These are phyloP conservation scores for Leccinellum luteum DNA, from an alignment of 768 basidiomycete genomes.

Conservation along the genomic window DNA sequence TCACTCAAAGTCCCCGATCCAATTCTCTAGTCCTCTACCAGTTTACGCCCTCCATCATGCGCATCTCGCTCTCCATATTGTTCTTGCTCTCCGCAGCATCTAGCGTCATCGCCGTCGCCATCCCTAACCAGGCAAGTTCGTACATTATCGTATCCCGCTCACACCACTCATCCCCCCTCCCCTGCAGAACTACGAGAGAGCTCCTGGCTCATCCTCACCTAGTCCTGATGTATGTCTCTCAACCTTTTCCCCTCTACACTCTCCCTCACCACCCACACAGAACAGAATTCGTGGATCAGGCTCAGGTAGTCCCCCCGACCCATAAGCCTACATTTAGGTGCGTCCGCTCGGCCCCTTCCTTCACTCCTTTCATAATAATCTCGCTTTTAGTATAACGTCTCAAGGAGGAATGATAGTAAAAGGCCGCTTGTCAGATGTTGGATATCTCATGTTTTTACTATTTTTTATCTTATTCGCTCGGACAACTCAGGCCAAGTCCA, in stretches of 20 bases:
- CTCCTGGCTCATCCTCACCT: too few relatives aligned
- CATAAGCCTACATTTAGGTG: not conserved
- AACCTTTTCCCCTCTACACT: not conserved
- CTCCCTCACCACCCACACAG: not conserved
- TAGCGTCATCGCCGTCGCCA: conserved; percentile 5
- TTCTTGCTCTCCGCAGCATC: conserved; percentile 14
- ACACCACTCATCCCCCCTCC: not conserved
- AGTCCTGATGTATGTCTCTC: not conserved
- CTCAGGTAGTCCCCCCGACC: too few relatives aligned
- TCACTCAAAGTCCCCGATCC: too few relatives aligned
- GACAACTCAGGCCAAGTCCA: not conserved
- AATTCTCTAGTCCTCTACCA: too few relatives aligned
- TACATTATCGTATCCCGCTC: not conserved
- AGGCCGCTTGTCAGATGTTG: not conserved
- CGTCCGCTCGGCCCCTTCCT: not conserved
- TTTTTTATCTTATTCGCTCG: not conserved
- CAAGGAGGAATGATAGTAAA: not conserved
- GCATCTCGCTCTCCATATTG: conserved; percentile 4
- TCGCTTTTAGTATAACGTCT: not conserved
- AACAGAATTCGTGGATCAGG: not conserved
- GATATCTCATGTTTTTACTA: not conserved
- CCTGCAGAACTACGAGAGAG: too few relatives aligned
- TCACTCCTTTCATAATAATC: not conserved
- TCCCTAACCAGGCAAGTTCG: conserved; percentile 16
- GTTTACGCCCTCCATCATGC: conserved; percentile 10